Conservation (phyloP, 208 protist species). For the Acanthamoeba quina region DNA sequence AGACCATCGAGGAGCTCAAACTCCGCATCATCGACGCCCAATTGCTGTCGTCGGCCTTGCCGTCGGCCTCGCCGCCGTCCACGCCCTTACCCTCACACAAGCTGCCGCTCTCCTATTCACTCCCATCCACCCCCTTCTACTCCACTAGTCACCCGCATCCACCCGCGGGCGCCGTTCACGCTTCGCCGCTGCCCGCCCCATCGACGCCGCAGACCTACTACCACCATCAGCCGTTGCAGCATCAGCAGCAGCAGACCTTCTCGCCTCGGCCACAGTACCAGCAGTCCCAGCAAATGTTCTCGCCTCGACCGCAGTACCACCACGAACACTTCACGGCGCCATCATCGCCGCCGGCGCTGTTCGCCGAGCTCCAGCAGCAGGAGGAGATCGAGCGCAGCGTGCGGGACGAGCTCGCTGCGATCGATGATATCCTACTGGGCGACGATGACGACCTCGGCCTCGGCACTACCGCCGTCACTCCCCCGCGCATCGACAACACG, state of each 20-base stretch:
- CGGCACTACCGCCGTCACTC: background rate
- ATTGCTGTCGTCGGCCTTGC: background rate
- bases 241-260: background rate
- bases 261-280: background rate
- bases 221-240: background rate
- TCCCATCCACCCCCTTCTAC: background rate
- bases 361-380: slow-evolving; percentile 42
- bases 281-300: background rate
- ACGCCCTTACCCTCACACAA: background rate
- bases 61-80: background rate
- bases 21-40: slow-evolving; percentile 40
- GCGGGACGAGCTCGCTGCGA: slow-evolving; percentile 22
- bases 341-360: background rate
- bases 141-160: background rate
- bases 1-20: slow-evolving; percentile 61
- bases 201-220: background rate
- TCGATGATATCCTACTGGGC: slow-evolving; percentile 17
- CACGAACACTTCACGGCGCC: background rate
- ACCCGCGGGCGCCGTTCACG: background rate
- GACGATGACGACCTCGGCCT: background rate
- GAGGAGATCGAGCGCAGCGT: background rate
- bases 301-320: background rate
- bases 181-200: background rate
- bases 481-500: background rate
- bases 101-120: slow-evolving; percentile 43